Evolutionary conservation across 495 filamentous ascomycete species (phyloP), one percentile per base, ranked within the genome.

Genomic region (Bacidia gigantensis): DNA sequence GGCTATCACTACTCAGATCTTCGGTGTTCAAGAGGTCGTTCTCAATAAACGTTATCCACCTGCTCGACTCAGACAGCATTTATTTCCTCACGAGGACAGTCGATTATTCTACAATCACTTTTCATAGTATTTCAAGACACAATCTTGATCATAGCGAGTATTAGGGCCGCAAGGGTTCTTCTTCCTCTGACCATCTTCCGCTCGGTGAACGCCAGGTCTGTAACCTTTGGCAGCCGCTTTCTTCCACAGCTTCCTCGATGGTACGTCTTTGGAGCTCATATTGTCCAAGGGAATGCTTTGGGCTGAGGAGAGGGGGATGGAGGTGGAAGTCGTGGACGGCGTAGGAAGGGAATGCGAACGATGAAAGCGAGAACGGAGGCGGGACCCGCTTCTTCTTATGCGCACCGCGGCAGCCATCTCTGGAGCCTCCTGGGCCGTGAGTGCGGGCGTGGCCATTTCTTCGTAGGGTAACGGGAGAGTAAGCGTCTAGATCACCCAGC

Each of bases 81-180:
- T n/a, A 10, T 46, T 46, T 46, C 42, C 20, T 20, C 9, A 22
- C 12, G 42, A 46, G 42, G 20, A 46, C 21, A 46, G 18, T 20
- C 42, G 10, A 22, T 46, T 11, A 46, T 46, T 46, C 42, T 46
- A 20, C 20, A 46, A 9, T 9, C 20, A 20, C 18, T 22, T 46
- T 51, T 29, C 26, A 22, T 51, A 51, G 18, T 51, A 51, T 51
- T 7, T 51, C 32, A 51, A 35, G n/a, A 35, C 32, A 51, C 21
- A 51, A 18, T 38, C 26, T 41, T 51, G 21, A 51, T 51, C 21
- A 20, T 51, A 51, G 49, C 29, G 49, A 51, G 49, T 51, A n/a
- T 51, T 51, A 51, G 7, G 3, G 17, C 32, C 20, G 41, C 20
- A 51, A 9, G 17, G 49, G 24, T 51, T 18, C 18, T 51, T 51